phyloP scores from a whole-genome alignment of 2,329 filamentous ascomycete species.

The Juglanconis juglandina region DNA sequence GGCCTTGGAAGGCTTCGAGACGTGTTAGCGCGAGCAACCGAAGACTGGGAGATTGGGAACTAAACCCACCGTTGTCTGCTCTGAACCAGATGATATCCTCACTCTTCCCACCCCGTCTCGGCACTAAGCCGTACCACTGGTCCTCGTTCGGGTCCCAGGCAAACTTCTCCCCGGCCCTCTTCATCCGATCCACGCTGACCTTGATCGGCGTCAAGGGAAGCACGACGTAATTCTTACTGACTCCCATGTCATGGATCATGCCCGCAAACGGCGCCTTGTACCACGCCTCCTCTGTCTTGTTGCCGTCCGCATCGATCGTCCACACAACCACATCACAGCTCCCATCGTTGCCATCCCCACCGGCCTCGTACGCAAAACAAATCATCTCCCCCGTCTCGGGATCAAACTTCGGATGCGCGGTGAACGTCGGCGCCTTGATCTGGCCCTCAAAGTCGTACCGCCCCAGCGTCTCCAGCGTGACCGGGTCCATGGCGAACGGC shows the following conservation, averaged over 20 bases:
- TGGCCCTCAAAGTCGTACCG: constrained; percentile 52
- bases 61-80: constrained; percentile 44
- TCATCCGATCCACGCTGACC: constrained; percentile 40
- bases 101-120: constrained; percentile 44
- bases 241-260: constrained; percentile 50
- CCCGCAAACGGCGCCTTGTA: constrained; percentile 49
- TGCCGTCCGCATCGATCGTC: constrained; percentile 41
- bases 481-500: constrained; percentile 49
- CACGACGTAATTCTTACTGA: constrained; percentile 46
- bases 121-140: constrained; percentile 53
- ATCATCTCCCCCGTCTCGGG: constrained; percentile 50
- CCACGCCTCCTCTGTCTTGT: constrained; percentile 44
- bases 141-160: constrained; percentile 53
- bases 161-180: constrained; percentile 46
- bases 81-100: constrained; percentile 52
- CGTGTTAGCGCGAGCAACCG: not conserved
- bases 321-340: constrained; percentile 42
- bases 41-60: not conserved
- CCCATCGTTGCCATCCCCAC: constrained; percentile 40
- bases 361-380: constrained; percentile 49
- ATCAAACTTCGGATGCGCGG: constrained; percentile 52
- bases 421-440: constrained; percentile 44
- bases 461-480: constrained; percentile 46
- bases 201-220: constrained; percentile 47
- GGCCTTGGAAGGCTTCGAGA: constrained; percentile 40